Conservation (phyloP, 2,329 filamentous ascomycete species). For the Neofusicoccum kwambonambiense region DNA sequence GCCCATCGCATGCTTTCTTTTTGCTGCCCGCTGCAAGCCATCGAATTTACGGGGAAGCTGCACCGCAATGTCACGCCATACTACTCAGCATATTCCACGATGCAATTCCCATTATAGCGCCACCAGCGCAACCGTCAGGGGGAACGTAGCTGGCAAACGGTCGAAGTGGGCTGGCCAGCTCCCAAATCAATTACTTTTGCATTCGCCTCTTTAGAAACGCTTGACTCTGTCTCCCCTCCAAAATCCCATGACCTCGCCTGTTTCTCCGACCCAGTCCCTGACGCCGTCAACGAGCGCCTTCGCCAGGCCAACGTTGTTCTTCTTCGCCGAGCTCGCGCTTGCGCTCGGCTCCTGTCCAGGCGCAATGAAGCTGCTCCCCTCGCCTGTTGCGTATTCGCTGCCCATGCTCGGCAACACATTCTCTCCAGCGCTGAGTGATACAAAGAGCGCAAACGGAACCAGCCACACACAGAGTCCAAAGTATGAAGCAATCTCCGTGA, state of each 20-base stretch:
- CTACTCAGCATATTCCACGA: no score
- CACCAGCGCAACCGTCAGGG: no score
- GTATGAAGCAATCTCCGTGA: conserved; percentile 92
- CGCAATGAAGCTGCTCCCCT: conserved; percentile 49
- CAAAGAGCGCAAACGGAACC: conserved; percentile 91
- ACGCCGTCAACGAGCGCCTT: conserved; percentile 60
- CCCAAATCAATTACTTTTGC: background rate
- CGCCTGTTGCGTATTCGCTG: conserved; percentile 66
- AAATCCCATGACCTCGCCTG: conserved; percentile 61
- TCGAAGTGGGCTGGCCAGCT: background rate
- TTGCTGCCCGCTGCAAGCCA: no score
- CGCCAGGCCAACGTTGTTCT: conserved; percentile 56
- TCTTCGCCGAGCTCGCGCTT: conserved; percentile 53
- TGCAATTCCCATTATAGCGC: no score
- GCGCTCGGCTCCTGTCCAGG: conserved; percentile 43
- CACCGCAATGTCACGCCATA: no score
- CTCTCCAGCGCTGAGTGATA: conserved; percentile 88
- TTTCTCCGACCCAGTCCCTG: conserved; percentile 63
- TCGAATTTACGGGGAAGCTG: no score
- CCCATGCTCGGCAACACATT: conserved; percentile 94
- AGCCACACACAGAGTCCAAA: conserved; percentile 97
- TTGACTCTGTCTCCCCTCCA: conserved; percentile 60
- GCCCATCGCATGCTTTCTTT: no score
- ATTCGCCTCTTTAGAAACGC: conserved; percentile 35
- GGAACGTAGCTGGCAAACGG: no score